Evolutionary conservation across 1,284 basidiomycete genomes (phyloP).

Genomic region (Melanopsichium pennsylvanicum): DNA sequence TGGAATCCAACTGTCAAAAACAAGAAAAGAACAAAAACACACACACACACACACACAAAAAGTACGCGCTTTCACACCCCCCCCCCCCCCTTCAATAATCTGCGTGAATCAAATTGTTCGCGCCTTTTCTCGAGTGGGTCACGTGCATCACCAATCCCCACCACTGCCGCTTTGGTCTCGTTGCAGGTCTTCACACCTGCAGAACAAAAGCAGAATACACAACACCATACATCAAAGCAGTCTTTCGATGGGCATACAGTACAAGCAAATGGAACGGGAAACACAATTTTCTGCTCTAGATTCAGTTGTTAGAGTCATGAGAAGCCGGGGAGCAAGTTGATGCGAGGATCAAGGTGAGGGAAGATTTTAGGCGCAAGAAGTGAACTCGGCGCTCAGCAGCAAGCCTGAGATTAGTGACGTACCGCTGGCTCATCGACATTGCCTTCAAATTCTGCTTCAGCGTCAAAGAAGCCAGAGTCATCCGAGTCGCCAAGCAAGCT

Average conservation of each 20-base stretch:
- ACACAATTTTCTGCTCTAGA: slow-evolving; percentile 17
- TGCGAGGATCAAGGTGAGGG: not conserved
- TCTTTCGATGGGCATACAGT: no score
- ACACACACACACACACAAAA: no score
- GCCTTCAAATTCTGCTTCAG: slow-evolving; percentile 2
- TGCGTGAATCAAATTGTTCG: slow-evolving; percentile 13
- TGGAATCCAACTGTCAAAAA: not conserved
- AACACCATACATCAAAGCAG: no score
- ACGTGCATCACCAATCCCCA: slow-evolving; percentile 28
- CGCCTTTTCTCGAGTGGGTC: slow-evolving; percentile 13
- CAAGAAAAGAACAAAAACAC: not conserved
- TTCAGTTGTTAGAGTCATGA: slow-evolving; percentile 11
- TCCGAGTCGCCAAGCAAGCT: no score
- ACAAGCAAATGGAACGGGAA: no score
- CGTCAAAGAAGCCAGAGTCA: no score
- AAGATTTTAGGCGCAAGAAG: not conserved
- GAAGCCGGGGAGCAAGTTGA: not conserved
- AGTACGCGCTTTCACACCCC: not conserved
- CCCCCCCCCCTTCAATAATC: no score
- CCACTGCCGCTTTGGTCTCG: no score
- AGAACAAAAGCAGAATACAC: no score
- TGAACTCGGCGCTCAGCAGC: not conserved
- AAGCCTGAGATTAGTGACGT: not conserved
- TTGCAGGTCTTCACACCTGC: no score
- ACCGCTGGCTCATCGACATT: not conserved